Evolutionary conservation across 2,329 filamentous ascomycete species (phyloP).

Genomic region (Curvularia hawaiiensis): DNA sequence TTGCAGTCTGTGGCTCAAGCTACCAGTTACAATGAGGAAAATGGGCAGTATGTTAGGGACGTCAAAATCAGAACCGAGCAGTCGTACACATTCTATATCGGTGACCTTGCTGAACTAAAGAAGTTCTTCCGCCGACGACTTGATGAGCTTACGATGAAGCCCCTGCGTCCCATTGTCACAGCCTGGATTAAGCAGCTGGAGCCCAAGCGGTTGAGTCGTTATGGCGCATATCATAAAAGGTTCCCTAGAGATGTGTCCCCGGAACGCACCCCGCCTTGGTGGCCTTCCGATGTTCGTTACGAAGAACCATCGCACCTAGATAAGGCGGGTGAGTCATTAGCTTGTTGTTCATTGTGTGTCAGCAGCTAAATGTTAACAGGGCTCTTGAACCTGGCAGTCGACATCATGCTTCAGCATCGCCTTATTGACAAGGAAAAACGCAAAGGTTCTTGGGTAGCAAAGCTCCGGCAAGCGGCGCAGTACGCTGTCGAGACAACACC

Average conservation of each 20-base stretch:
- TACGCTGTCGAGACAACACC: slow-evolving; percentile 29
- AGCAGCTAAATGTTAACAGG: slow-evolving; percentile 22
- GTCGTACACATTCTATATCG: slow-evolving; percentile 32
- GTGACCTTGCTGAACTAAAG: slow-evolving; percentile 28
- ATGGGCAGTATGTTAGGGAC: slow-evolving; percentile 3
- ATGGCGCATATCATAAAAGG: slow-evolving; percentile 35
- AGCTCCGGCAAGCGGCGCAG: slow-evolving; percentile 28
- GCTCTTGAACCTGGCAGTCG: slow-evolving; percentile 33
- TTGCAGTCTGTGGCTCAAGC: background rate
- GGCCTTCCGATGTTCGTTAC: slow-evolving; percentile 37
- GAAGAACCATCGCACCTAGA: slow-evolving; percentile 42
- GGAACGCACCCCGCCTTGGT: slow-evolving; percentile 34
- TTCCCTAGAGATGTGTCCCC: slow-evolving; percentile 18
- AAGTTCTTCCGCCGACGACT: slow-evolving; percentile 33
- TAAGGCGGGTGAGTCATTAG: slow-evolving; percentile 26
- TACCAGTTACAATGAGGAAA: slow-evolving; percentile 12
- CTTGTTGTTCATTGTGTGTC: too few relatives aligned
- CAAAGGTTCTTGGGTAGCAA: slow-evolving; percentile 30
- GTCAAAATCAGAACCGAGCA: slow-evolving; percentile 15
- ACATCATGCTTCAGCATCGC: slow-evolving; percentile 40
- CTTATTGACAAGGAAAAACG: slow-evolving; percentile 31
- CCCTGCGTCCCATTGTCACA: slow-evolving; percentile 38
- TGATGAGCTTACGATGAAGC: slow-evolving; percentile 41
- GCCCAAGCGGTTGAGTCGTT: slow-evolving; percentile 31
- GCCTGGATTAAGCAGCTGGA: slow-evolving; percentile 39